phyloP scores from a whole-genome alignment of 1,284 basidiomycete species.

The Ganoderma leucocontextum region DNA sequence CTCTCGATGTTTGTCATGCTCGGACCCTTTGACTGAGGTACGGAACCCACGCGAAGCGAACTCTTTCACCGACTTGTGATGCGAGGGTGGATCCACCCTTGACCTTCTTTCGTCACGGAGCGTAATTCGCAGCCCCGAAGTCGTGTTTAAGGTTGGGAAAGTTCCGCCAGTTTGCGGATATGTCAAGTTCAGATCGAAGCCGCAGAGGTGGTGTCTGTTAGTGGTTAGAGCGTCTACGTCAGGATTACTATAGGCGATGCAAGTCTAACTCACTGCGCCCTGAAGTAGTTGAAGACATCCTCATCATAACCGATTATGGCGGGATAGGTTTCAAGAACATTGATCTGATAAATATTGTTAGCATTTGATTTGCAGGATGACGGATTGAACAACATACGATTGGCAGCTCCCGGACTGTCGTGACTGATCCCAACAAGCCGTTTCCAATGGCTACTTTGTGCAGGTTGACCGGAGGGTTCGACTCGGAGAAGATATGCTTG shows the following conservation, averaged over 20 bases:
- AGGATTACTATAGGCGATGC: neutral
- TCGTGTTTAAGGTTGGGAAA: constrained; percentile 50
- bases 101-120: constrained; percentile 21
- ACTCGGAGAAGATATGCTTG: constrained; percentile 66
- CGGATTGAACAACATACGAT: constrained; percentile 42
- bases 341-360: constrained; percentile 45
- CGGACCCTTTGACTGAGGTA: constrained; percentile 15
- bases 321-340: constrained; percentile 71
- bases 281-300: constrained; percentile 71
- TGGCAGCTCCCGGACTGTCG: constrained; percentile 61
- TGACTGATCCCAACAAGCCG: constrained; percentile 60
- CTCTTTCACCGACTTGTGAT: constrained; percentile 7
- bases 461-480: constrained; percentile 69
- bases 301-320: constrained; percentile 74
- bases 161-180: constrained; percentile 63
- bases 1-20: constrained; percentile 27
- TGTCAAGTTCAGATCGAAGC: constrained; percentile 69
- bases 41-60: constrained; percentile 13
- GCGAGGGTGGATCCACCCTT: constrained; percentile 10
- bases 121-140: constrained; percentile 20
- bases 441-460: constrained; percentile 74
- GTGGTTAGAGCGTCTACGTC: too few relatives aligned
- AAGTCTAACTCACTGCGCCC: constrained; percentile 56
- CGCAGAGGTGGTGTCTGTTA: constrained; percentile 43
- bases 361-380: neutral